Evolutionary conservation across 2,329 filamentous ascomycete genomes (phyloP), one percentile per base, ranked within the genome.

Genomic region (Iodosphaeria phyllophila): DNA sequence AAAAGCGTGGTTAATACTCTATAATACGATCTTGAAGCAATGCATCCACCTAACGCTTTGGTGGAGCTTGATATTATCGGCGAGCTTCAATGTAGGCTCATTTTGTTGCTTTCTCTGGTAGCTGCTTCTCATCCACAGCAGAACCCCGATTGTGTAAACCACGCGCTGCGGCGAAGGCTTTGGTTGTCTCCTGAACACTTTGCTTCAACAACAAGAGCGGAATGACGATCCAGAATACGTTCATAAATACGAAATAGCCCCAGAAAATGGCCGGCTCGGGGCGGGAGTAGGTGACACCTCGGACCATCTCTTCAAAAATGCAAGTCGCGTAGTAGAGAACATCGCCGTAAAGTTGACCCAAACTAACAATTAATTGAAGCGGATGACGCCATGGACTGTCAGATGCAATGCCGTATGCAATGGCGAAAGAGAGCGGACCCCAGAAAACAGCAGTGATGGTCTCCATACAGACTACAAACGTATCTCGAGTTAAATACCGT

Each of bases 391-490:
- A 40, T 5, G 58, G 54, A 32, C 58, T 50, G 11, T 49, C 40
- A 20, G 40, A 42, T 21, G 52, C 42, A 35, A 64, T 56, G 33
- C 43, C 47, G 35, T 43, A 53, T 3, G 56, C 60, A 30, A 51
- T 45, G 18, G 50, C 24, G 32, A 64, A 58, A 19, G 57, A 64
- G 20, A 65, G 40, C 2, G 62, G 61, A 2, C 62, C 62, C 60
- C 61, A 66, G 36, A 48, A 44, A 20, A 56, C 38, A 17, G 61
- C 60, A 5, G 62, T 66, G 28, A 64, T 40, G 28, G 55, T 47
- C 41, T 67, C 61, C 59, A 66, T 65, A 35, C 51, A 55, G n/a
- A 64, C 47, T n/a, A 62, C 44, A 33, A 67, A 65, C 12, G 56
- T 38, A 36, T 67, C 58, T 9, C 47, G 50, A 2, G 54, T 60